Conservation (phyloP, 1,139 yeast genomes). For the Hyphopichia khmerensis region DNA sequence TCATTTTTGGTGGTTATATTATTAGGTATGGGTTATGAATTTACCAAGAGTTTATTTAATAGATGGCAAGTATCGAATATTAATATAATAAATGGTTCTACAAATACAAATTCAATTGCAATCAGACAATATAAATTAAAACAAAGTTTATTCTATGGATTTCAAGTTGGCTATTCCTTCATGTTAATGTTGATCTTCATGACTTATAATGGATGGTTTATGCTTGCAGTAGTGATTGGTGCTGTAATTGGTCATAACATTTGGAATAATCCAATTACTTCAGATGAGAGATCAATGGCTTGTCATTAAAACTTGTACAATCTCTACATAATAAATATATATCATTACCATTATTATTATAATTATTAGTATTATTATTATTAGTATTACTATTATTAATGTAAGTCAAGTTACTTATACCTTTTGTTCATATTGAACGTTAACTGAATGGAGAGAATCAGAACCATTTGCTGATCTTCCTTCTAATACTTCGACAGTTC, state of each 20-base stretch:
- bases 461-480: conserved; percentile 9
- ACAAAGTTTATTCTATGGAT: conserved; percentile 54
- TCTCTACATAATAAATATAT: too few relatives aligned
- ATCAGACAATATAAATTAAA: conserved; percentile 24
- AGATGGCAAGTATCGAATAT: conserved; percentile 27
- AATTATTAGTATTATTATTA: too few relatives aligned
- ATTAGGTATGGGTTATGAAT: conserved; percentile 64
- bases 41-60: conserved; percentile 37
- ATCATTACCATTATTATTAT: too few relatives aligned
- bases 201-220: conserved; percentile 84
- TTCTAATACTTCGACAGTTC: conserved; percentile 17
- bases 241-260: conserved; percentile 64
- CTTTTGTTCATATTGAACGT: conserved; percentile 2
- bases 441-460: conserved; percentile 2
- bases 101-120: conserved; percentile 12
- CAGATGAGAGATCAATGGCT: conserved; percentile 37
- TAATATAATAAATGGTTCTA: conserved; percentile 13
- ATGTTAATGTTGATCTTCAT: conserved; percentile 77
- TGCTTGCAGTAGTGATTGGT: conserved; percentile 70
- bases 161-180: conserved; percentile 76
- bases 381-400: neutral
- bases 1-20: conserved; percentile 51
- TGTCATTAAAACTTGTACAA: conserved; percentile 51
- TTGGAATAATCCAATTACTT: conserved; percentile 44
- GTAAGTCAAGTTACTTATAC: neutral